Evolutionary conservation across 257 asterid species (phyloP).

Genomic region (Eucommia ulmoides): DNA sequence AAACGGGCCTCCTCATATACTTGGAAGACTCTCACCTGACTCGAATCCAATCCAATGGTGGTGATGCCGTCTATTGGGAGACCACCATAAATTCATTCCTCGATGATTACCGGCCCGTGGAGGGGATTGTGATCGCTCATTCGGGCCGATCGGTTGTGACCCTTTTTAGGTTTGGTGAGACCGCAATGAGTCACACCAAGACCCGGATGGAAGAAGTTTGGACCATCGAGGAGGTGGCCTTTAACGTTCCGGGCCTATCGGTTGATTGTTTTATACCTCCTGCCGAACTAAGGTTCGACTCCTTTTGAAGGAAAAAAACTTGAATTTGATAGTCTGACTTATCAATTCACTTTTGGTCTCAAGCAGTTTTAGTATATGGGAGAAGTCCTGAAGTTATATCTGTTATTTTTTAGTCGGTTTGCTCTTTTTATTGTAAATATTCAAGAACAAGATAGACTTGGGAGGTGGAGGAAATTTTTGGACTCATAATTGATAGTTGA

Average conservation of each 20-base stretch:
- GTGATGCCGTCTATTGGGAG: constrained; percentile 66
- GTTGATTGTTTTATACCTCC: constrained; percentile 69
- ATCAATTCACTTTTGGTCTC: too few relatives aligned
- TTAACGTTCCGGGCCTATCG: constrained; percentile 54
- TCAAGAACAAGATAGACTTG: too few relatives aligned
- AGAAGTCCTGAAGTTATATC: too few relatives aligned
- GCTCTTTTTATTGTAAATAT: too few relatives aligned
- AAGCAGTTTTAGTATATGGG: too few relatives aligned
- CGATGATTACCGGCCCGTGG: constrained; percentile 58
- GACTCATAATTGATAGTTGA: too few relatives aligned
- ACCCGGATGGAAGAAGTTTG: constrained; percentile 74
- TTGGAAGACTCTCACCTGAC: constrained; percentile 72
- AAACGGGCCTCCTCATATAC: constrained; percentile 70
- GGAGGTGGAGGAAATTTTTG: too few relatives aligned
- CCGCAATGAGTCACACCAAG: constrained; percentile 69
- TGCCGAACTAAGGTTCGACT: constrained; percentile 41
- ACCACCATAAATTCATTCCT: constrained; percentile 57
- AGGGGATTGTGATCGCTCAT: constrained; percentile 76
- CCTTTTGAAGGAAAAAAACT: too few relatives aligned
- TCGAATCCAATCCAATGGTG: constrained; percentile 52
- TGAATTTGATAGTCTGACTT: too few relatives aligned
- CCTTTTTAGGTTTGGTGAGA: constrained; percentile 65
- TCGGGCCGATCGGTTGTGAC: constrained; percentile 60
- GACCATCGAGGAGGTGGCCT: constrained; percentile 63
- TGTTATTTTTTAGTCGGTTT: too few relatives aligned